phyloP scores from a whole-genome alignment of 2,329 filamentous ascomycete species.

The Verticillium alfalfae region DNA sequence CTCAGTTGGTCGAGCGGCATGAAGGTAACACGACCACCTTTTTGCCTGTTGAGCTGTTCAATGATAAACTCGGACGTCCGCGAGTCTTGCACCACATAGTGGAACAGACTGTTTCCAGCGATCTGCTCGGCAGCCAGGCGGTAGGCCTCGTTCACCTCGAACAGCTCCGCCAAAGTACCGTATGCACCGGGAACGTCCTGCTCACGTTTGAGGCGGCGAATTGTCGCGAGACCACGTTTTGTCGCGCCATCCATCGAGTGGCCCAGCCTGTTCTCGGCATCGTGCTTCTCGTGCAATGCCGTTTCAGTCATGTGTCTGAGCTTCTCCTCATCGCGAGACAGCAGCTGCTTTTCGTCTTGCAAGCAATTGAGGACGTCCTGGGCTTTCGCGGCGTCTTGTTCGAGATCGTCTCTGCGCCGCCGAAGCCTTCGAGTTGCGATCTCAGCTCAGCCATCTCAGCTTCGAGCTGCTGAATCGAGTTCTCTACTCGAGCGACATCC shows the following conservation, averaged over 20 bases:
- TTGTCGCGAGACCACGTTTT: conserved; percentile 77
- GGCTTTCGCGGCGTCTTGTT: conserved; percentile 68
- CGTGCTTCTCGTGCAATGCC: conserved; percentile 69
- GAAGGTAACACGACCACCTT: conserved; percentile 84
- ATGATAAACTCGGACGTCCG: conserved; percentile 79
- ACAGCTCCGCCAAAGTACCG: conserved; percentile 88
- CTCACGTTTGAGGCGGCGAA: conserved; percentile 76
- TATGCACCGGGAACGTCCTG: conserved; percentile 80
- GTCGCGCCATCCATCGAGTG: conserved; percentile 88
- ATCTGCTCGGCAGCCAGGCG: conserved; percentile 88
- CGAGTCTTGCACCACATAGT: conserved; percentile 92
- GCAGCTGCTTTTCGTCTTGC: conserved; percentile 78
- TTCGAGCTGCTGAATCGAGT: conserved; percentile 67
- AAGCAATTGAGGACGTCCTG: conserved; percentile 75
- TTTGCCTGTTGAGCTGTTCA: conserved; percentile 71
- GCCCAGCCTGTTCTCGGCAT: conserved; percentile 70
- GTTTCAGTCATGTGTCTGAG: conserved; percentile 72
- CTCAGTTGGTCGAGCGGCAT: conserved; percentile 84
- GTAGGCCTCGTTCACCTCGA: conserved; percentile 80
- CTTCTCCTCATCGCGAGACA: conserved; percentile 86
- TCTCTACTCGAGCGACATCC: conserved; percentile 68
- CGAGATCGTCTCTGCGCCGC: conserved; percentile 67
- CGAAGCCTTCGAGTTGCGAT: conserved; percentile 71
- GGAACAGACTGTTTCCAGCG: conserved; percentile 86
- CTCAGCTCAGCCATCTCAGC: conserved; percentile 66